phyloP scores from a whole-genome alignment of 2,329 filamentous ascomycete genomes.

The Volutella citrinella region DNA sequence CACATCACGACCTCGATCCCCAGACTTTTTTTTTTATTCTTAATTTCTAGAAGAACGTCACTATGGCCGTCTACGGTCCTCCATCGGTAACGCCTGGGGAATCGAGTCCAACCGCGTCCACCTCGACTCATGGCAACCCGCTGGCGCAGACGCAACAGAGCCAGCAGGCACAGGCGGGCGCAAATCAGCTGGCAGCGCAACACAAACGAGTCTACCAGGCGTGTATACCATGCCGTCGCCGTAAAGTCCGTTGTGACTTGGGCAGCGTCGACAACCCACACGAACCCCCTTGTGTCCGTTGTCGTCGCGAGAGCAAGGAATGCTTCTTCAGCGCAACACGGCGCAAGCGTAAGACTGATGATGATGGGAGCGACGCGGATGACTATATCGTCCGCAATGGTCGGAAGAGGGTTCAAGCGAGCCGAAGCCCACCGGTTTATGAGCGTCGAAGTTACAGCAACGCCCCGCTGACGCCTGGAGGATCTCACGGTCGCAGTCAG shows the following conservation, averaged over 20 bases:
- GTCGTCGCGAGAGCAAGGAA: conserved; percentile 90
- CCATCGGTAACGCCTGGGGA: conserved; percentile 20
- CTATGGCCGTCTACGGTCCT: conserved; percentile 25
- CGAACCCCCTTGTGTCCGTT: conserved; percentile 90
- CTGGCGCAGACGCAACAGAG: conserved; percentile 18
- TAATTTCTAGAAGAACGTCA: too few relatives aligned
- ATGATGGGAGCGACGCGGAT: conserved; percentile 51
- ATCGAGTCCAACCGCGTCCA: conserved; percentile 23
- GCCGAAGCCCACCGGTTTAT: conserved; percentile 37
- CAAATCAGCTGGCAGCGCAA: conserved; percentile 28
- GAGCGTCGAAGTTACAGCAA: conserved; percentile 48
- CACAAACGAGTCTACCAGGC: conserved; percentile 64
- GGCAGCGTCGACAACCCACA: conserved; percentile 87
- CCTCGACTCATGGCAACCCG: conserved; percentile 15
- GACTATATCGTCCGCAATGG: conserved; percentile 73
- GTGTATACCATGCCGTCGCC: conserved; percentile 59
- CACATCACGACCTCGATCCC: too few relatives aligned
- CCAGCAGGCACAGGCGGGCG: conserved; percentile 12
- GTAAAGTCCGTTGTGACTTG: conserved; percentile 61
- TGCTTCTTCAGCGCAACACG: conserved; percentile 96
- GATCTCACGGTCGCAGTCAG: conserved; percentile 62
- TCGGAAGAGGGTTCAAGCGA: conserved; percentile 60
- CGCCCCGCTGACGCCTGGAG: conserved; percentile 61
- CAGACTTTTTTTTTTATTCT: too few relatives aligned
- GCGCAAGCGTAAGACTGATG: conserved; percentile 78